Conservation (phyloP, 176 grass and related monocot genomes). For the Saccharum officinarum region DNA sequence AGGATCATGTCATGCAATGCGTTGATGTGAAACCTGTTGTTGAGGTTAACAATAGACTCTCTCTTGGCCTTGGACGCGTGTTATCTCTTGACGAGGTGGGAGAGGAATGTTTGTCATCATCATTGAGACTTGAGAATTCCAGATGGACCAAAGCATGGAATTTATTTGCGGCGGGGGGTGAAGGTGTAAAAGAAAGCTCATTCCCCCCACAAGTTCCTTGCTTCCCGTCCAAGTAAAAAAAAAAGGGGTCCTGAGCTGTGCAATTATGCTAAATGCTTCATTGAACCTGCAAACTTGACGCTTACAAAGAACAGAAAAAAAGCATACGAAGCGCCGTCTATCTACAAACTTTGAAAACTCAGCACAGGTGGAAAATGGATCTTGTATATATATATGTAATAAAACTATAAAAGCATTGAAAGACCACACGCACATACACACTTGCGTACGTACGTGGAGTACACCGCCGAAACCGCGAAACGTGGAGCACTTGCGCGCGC, state of each 20-base stretch:
- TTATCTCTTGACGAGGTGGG: no score
- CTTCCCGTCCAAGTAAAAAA: background rate
- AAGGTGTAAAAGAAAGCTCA: background rate
- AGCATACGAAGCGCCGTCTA: background rate
- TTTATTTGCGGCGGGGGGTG: background rate
- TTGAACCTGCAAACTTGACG: background rate
- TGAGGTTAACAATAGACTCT: no score
- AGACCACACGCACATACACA: background rate
- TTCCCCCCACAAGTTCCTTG: slow-evolving; percentile 16
- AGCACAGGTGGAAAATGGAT: no score
- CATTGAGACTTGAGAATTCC: background rate
- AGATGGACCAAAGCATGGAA: background rate
- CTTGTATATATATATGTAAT: background rate
- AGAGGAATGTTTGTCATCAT: no score
- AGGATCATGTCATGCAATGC: no score
- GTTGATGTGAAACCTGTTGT: no score
- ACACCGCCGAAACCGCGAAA: slow-evolving; percentile 18
- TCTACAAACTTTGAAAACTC: background rate
- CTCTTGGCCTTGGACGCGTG: no score
- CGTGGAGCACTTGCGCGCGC: slow-evolving; percentile 7
- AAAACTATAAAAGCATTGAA: background rate
- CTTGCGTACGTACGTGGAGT: background rate
- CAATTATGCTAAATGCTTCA: background rate
- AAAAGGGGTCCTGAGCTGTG: background rate
- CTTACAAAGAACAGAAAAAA: no score